Percentiles rank a stretch among this genome's conserved stretches.
These are phyloP conservation scores for Yarrowia sp. DNA, from an alignment of 805 yeast species.

Conservation along the genomic window DNA sequence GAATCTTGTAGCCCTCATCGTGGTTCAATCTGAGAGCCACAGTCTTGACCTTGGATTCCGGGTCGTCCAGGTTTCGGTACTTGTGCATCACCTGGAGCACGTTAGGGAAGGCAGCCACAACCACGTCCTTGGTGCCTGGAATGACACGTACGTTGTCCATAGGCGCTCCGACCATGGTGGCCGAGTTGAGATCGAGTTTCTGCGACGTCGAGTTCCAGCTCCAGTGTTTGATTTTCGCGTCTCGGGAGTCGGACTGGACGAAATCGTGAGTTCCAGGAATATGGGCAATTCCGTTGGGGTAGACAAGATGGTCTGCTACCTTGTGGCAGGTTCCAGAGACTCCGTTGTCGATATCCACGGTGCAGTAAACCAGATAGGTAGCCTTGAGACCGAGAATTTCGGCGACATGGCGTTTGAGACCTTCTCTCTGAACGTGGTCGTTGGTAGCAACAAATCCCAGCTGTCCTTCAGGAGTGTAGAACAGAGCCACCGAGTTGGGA, in stretches of 20 bases:
- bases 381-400: constrained; percentile 14
- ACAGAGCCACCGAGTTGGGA: constrained; percentile 15
- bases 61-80: not conserved
- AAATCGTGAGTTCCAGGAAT: constrained; percentile 9
- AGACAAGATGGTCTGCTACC: constrained; percentile 9
- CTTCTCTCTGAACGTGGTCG: not conserved
- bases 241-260: constrained; percentile 7
- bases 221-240: constrained; percentile 18
- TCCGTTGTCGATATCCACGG: not conserved
- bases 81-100: constrained; percentile 3
- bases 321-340: not conserved
- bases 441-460: constrained; percentile 6
- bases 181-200: constrained; percentile 11
- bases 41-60: not conserved
- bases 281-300: constrained; percentile 12
- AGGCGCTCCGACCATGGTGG: constrained; percentile 5
- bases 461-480: constrained; percentile 21
- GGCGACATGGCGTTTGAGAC: not conserved
- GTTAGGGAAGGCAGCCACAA: constrained; percentile 17
- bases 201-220: constrained; percentile 15
- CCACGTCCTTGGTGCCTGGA: constrained; percentile 9
- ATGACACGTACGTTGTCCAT: constrained; percentile 18
- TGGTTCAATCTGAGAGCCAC: not conserved
- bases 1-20: not conserved
- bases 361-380: not conserved